Evolutionary conservation across 2,329 filamentous ascomycete genomes (phyloP).

Genomic region (Colletotrichum shisoi): DNA sequence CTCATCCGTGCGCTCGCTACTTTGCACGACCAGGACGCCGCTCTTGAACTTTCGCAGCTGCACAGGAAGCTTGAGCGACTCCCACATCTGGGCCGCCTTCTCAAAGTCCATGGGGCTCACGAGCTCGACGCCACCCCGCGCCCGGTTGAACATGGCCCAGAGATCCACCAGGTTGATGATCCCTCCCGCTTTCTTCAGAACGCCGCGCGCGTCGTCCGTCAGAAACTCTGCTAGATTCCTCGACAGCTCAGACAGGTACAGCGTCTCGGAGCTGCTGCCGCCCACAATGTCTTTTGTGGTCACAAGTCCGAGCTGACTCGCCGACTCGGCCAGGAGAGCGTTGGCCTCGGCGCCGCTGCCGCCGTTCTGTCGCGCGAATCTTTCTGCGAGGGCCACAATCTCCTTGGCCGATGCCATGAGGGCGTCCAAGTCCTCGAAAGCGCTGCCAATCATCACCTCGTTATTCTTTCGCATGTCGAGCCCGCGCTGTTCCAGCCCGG

Average conservation of each 20-base stretch:
- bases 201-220: conserved; percentile 81
- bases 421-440: conserved; percentile 95
- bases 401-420: conserved; percentile 98
- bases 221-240: conserved; percentile 88
- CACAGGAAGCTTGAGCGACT: conserved; percentile 83
- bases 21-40: conserved; percentile 92
- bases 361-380: conserved; percentile 75
- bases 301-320: conserved; percentile 83
- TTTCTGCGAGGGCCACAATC: conserved; percentile 90
- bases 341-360: conserved; percentile 74
- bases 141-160: conserved; percentile 94
- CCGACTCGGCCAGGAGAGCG: conserved; percentile 80
- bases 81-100: conserved; percentile 88
- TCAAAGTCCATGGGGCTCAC: conserved; percentile 92
- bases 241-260: conserved; percentile 88
- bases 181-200: conserved; percentile 81
- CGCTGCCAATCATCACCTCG: conserved; percentile 87
- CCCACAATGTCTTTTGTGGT: conserved; percentile 94
- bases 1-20: conserved; percentile 86
- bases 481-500: conserved; percentile 86
- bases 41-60: conserved; percentile 89
- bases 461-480: conserved; percentile 90
- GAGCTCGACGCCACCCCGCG: conserved; percentile 90
- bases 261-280: conserved; percentile 74
- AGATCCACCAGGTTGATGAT: conserved; percentile 90